phyloP scores from a whole-genome alignment of 1,139 yeast genomes.

The Saccharomyces pastorianus region DNA sequence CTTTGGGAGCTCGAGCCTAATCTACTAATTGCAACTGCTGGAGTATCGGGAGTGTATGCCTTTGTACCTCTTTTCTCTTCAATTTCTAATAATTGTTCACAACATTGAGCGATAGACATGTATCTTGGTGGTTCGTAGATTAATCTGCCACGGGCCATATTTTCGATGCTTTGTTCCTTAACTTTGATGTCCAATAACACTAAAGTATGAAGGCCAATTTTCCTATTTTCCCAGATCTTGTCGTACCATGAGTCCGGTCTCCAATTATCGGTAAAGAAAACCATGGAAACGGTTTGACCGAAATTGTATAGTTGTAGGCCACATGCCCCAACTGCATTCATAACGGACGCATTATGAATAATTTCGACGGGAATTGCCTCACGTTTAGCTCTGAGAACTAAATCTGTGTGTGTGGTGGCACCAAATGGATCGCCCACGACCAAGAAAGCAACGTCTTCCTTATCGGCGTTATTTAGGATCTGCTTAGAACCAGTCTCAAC shows the following conservation, averaged over 20 bases:
- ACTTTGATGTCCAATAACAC: constrained; percentile 87
- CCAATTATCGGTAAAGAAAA: constrained; percentile 92
- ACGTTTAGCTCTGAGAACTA: constrained; percentile 84
- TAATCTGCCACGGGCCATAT: constrained; percentile 85
- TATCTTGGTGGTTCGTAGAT: constrained; percentile 96
- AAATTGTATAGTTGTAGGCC: constrained; percentile 91
- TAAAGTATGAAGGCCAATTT: constrained; percentile 83
- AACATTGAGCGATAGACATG: constrained; percentile 88
- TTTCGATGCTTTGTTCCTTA: constrained; percentile 90
- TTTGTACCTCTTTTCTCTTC: constrained; percentile 67
- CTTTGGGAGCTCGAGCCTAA: constrained; percentile 78
- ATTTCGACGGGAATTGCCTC: constrained; percentile 68
- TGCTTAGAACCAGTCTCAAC: constrained; percentile 85
- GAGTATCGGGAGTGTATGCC: constrained; percentile 78
- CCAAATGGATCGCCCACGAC: constrained; percentile 98
- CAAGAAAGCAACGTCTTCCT: constrained; percentile 80
- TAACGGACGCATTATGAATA: constrained; percentile 91
- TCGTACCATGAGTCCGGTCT: constrained; percentile 92
- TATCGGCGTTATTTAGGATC: constrained; percentile 67
- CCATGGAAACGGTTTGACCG: constrained; percentile 94
- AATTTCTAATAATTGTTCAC: constrained; percentile 75
- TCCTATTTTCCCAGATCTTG: constrained; percentile 81
- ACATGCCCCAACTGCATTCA: constrained; percentile 98
- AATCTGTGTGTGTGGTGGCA: constrained; percentile 95
- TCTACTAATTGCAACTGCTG: constrained; percentile 88